These are phyloP conservation scores for Coemansia sp. DNA, from an alignment of 192 early-diverging fungal species.

Conservation along the genomic window DNA sequence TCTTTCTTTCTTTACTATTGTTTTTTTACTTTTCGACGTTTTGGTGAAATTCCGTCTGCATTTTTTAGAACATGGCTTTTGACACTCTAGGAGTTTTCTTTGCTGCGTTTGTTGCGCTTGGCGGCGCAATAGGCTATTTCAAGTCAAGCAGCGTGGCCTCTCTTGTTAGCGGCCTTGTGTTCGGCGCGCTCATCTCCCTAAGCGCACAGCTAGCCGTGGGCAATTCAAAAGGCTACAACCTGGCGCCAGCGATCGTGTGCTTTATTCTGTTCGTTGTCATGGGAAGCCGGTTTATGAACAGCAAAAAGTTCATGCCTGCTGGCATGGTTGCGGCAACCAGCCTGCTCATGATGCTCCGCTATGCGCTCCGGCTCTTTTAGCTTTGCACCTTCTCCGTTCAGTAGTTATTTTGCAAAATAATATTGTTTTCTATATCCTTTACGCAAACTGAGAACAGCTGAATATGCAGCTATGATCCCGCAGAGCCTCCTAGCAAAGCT, in stretches of 20 bases:
- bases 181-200: constrained; percentile 39
- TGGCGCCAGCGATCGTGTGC: constrained; percentile 33
- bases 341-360: constrained; percentile 38
- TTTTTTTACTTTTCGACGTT: background rate
- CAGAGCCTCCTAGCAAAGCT: too few relatives aligned
- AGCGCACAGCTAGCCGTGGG: constrained; percentile 30
- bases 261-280: constrained; percentile 33
- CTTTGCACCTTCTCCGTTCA: background rate
- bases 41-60: background rate
- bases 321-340: constrained; percentile 38
- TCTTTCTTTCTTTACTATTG: background rate
- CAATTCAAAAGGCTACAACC: constrained; percentile 18
- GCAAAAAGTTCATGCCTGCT: constrained; percentile 49
- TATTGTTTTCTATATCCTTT: background rate
- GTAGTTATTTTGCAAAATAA: background rate
- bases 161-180: constrained; percentile 38
- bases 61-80: constrained; percentile 18
- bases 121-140: constrained; percentile 39
- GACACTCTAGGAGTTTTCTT: constrained; percentile 36
- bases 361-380: constrained; percentile 18
- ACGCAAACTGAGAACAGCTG: background rate
- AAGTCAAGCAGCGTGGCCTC: constrained; percentile 43
- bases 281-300: constrained; percentile 40
- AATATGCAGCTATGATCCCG: background rate
- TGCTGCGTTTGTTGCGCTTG: constrained; percentile 31